Conservation (phyloP, 1,139 yeast genomes). For the Hyphopichia wangnamkhiaoensis region DNA sequence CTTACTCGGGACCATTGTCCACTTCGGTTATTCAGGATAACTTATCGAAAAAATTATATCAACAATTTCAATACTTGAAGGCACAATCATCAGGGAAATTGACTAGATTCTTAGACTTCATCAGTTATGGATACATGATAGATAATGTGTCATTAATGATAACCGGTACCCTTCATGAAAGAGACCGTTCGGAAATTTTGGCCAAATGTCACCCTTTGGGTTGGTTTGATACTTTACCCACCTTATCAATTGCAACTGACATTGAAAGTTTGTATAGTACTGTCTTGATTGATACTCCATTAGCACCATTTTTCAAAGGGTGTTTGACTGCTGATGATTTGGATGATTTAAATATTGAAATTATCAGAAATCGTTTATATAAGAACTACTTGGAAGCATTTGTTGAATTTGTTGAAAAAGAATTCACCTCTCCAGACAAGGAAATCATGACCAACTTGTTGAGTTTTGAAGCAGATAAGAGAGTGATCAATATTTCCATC, state of each 20-base stretch:
- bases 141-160: conserved; percentile 95
- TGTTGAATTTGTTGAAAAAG: conserved; percentile 57
- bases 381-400: conserved; percentile 93
- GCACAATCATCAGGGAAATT: conserved; percentile 82
- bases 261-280: conserved; percentile 89
- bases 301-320: conserved; percentile 93
- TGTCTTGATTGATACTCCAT: conserved; percentile 95
- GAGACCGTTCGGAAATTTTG: conserved; percentile 84
- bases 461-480: conserved; percentile 91
- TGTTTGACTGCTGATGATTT: conserved; percentile 91
- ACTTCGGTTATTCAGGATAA: conserved; percentile 82
- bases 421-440: conserved; percentile 72
- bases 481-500: conserved; percentile 87
- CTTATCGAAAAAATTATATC: conserved; percentile 71
- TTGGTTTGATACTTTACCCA: conserved; percentile 97
- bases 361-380: conserved; percentile 87
- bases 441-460: conserved; percentile 79
- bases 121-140: conserved; percentile 96
- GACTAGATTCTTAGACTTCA: conserved; percentile 82
- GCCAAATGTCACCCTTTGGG: conserved; percentile 95
- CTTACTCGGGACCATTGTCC: conserved; percentile 77
- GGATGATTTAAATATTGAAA: conserved; percentile 94
- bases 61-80: conserved; percentile 82
- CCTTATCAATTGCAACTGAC: conserved; percentile 91
- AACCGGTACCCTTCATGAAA: conserved; percentile 94